Base-by-base conservation (phyloP, 805 yeast species). In the Candida silvatica region DNA sequence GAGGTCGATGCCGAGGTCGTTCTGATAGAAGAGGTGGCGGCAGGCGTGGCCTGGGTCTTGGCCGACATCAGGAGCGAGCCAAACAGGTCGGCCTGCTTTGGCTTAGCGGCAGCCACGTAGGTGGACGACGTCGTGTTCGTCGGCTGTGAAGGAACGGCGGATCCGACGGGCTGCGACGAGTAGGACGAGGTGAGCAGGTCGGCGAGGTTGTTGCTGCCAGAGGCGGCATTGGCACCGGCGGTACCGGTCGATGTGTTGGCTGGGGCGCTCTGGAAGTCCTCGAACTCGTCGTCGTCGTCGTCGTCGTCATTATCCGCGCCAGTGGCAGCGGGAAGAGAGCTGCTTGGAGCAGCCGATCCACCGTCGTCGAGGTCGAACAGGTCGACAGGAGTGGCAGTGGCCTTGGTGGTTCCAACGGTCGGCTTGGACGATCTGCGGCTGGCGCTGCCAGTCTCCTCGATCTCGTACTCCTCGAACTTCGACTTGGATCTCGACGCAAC, bases 201-300 rank as follows among this genome's bases (percentile, higher is more conserved):
- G 18, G 62, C 51, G 7, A 63, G 44, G 30, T 58, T 60, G 36
- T 43, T 45, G 5, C 56, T 34, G 34, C 39, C 25, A 6, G 41
- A 18, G 8, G 44, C 32, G 3, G 43, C 31, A 4, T 38, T 35
- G 16, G 45, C 24, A 6, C 53, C 37, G 3, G 44, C 35, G n/a
- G n/a, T n/a, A 3, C 48, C 34, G n/a, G 54, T 29, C 14, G 41
- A 19, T 11, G 38, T 27, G 7, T 43, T 27, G 7, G 45, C 31
- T 52, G 54, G 14, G 9, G 86, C 81, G 39, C 67, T 59, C 56
- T 82, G 90, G 67, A 82, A 82, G 44, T 82, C 92, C 43, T 81
- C 86, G 52, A 83, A 83, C 27, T 82, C 92, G 43, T 80, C 85
- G 37, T 76, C 86, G 37, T 70, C 74, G 20, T 71, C 82, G 7